Base-by-base conservation (phyloP, 2,329 filamentous ascomycete species). In the Fusarium haematococcum region DNA sequence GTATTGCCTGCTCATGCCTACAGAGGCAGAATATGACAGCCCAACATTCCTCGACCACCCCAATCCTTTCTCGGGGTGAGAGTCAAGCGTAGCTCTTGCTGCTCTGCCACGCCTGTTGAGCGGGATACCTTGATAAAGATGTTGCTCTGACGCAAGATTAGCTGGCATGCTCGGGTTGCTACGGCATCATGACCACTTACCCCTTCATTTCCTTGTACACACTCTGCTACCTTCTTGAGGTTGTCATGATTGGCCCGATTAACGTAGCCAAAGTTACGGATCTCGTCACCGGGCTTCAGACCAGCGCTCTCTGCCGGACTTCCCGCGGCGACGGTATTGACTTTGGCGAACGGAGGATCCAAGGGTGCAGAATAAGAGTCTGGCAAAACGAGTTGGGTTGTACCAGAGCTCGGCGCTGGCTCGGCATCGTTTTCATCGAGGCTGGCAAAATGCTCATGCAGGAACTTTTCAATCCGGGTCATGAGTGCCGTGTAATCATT, bases 401-500 rank as follows among this genome's bases (percentile, higher is more conserved):
- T 67, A 78, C 79, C 62, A 68, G 75, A 27, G 70, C 65, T 32
- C 35, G 74, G 52, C 11, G 70, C 63, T 18, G 63, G 48, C 16
- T 70, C 57, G 68, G 71, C 83, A 63, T 88, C 84, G 30, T 86
- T 84, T 70, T 90, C 87, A 72, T 89, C 88, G 50, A 94, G 82
- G 70, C 85, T 91, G n/a, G 95, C 95, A 81, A 98, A 98, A 80
- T 97, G 93, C 75, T 93, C 92, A 80, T 98, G 95, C n/a, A 99
- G 88, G 56, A 92, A 91, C 79, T 92, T 92, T 83, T 98, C 97
- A 76, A 98, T 92, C 68, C 89, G 87, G 67, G 85, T 85, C 95
- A 98, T 98, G 50, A 98, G 85, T 43, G 92, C 91, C 81, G 97
- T 98, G 85, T 98, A 96, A 83, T 99, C 97, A 80, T 98, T 98